Evolutionary conservation across 306 rosid genomes (phyloP).

Genomic region (Cucurbita moschata): DNA sequence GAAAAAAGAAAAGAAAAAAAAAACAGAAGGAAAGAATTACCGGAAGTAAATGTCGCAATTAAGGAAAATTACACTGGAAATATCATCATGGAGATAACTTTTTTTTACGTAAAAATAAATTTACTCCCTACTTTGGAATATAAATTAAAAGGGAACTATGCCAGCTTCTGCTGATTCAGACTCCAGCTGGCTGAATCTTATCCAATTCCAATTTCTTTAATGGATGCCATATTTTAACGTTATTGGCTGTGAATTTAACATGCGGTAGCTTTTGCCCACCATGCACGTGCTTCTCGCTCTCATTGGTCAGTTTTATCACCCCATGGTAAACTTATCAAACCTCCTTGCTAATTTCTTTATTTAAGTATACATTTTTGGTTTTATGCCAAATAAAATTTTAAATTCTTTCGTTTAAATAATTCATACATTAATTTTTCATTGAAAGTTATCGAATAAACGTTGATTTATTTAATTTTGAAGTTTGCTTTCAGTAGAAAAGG

Average conservation of each 20-base stretch:
- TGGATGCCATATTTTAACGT: not conserved
- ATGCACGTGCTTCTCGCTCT: not conserved
- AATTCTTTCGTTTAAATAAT: no score
- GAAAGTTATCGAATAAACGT: not conserved
- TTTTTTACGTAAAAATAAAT: no score
- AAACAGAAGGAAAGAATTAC: no score
- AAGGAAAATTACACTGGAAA: no score
- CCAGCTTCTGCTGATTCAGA: conserved; percentile 19
- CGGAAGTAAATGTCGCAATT: no score
- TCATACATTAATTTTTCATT: no score
- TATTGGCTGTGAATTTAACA: conserved; percentile 1
- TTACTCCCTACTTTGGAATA: no score
- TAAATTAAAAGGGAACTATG: not conserved
- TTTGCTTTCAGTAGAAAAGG: not conserved
- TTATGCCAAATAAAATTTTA: no score
- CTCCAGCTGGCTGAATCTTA: conserved; percentile 13
- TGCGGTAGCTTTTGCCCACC: not conserved
- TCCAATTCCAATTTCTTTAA: conserved; percentile 18
- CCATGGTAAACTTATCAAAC: not conserved
- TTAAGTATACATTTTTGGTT: not conserved
- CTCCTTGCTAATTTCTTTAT: not conserved
- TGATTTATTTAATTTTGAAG: not conserved
- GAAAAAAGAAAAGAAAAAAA: no score
- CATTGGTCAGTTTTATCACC: conserved; percentile 4
- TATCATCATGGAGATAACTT: no score